phyloP scores from a whole-genome alignment of 768 basidiomycete genomes.

The Cantharellus cinnabarinus region DNA sequence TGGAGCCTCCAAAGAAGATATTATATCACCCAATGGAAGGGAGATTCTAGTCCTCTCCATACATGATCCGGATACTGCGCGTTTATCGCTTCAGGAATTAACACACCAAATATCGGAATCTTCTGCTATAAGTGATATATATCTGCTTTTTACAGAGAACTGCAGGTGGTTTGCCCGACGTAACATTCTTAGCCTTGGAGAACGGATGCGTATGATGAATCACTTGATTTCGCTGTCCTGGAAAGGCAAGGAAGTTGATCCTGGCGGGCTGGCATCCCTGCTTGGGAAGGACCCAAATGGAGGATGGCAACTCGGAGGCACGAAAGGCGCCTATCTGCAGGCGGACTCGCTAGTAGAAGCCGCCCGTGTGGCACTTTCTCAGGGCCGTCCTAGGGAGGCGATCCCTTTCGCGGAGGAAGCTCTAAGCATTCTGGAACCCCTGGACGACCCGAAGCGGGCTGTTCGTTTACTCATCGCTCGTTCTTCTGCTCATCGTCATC shows the following conservation, averaged over 20 bases:
- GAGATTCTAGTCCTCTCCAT: not conserved
- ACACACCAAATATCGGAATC: not conserved
- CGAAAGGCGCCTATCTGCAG: not conserved
- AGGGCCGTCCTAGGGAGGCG: not conserved
- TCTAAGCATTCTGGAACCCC: not conserved
- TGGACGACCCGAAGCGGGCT: not conserved
- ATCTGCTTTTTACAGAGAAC: not conserved
- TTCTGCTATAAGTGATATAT: not conserved
- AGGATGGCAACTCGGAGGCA: not conserved
- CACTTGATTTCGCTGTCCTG: too few species aligned
- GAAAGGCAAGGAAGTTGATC: too few species aligned
- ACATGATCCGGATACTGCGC: not conserved
- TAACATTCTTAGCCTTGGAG: not conserved
- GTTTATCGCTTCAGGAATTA: not conserved
- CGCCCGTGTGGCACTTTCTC: not conserved
- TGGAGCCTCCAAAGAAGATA: not conserved
- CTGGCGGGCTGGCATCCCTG: too few species aligned
- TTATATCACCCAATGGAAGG: not conserved
- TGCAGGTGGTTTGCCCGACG: not conserved
- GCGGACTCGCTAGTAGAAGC: not conserved
- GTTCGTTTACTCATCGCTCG: not conserved
- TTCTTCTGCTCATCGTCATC: not conserved
- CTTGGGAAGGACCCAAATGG: too few species aligned
- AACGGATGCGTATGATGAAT: too few species aligned
- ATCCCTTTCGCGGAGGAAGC: not conserved